phyloP scores from a whole-genome alignment of 2,329 filamentous ascomycete species.

The Exophiala alcalophila region DNA sequence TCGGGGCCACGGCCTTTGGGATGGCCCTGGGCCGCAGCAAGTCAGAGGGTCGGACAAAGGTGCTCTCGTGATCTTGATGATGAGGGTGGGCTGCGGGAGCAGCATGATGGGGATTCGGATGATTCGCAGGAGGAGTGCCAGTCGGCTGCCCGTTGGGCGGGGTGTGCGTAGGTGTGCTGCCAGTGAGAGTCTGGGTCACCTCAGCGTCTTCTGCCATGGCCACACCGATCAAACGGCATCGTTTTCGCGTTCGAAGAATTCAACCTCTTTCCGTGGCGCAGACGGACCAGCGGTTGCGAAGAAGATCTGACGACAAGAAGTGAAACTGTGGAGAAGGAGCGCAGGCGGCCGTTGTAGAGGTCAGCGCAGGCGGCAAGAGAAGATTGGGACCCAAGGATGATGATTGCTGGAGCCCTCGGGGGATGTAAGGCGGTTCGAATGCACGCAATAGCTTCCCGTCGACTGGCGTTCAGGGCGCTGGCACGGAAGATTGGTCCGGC shows the following conservation, averaged over 20 bases:
- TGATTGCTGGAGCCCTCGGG: constrained; percentile 2
- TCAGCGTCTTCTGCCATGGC: constrained; percentile 25
- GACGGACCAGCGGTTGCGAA: too few relatives aligned
- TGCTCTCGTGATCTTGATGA: constrained; percentile 41
- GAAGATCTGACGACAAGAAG: too few relatives aligned
- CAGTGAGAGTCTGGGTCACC: constrained; percentile 21
- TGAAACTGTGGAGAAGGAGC: constrained; percentile 6
- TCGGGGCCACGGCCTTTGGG: constrained; percentile 42
- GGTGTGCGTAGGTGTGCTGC: constrained; percentile 10
- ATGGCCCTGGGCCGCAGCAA: constrained; percentile 43
- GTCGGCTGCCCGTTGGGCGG: constrained; percentile 14
- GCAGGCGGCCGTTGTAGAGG: neutral
- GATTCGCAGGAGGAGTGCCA: constrained; percentile 25
- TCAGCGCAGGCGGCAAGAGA: neutral
- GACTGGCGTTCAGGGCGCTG: too few relatives aligned
- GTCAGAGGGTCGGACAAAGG: constrained; percentile 49
- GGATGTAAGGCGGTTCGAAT: too few relatives aligned
- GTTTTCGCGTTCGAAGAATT: constrained; percentile 8
- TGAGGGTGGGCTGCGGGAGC: constrained; percentile 11
- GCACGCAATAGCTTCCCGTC: too few relatives aligned
- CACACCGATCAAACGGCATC: constrained; percentile 20
- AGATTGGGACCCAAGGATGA: constrained; percentile 1
- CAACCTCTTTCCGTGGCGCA: too few relatives aligned
- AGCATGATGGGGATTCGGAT: constrained; percentile 14
- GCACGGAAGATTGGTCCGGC: too few relatives aligned